Base-by-base conservation (phyloP, 2,329 filamentous ascomycete species). In the Stemphylium beticola region DNA sequence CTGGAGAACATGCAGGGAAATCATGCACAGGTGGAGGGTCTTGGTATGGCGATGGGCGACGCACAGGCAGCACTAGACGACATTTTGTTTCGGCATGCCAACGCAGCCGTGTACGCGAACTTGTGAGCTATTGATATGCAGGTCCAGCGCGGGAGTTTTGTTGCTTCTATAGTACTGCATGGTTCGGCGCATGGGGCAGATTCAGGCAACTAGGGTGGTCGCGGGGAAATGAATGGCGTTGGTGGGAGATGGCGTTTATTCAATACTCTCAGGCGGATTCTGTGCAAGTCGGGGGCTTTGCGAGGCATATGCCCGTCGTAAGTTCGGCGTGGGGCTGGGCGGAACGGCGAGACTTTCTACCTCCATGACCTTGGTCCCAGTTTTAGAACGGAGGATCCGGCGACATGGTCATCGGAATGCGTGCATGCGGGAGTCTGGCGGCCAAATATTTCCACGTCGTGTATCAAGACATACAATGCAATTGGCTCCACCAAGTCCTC, bases 1-100 rank as follows among this genome's bases (percentile, higher is more conserved):
- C 57, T 78, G 4, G 71, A 75, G 46, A 73, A 64, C 31, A 73
- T 78, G 69, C 72, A 74, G 57, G 66, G 65, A 17, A 77, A 77
- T 55, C 66, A 70, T 61, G 64, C 55, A 50, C 74, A 77, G 53
- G 66, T 77, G 10, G 64, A 70, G 9, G 73, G 72, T 41, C 65
- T 76, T 26, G 60, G 67, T n/a, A 65, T 63, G 34, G 72, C 68
- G 14, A 61, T 75, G 52, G 49, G 40, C 36, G 48, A 65, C 15
- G 68, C 74, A 24, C 66, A 67, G 38, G 66, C 62, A 42, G 71
- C 69, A 43, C 57, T 77, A 54, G 73, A 75, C 55, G 68, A 71
- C 20, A 61, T 74, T 39, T 59, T 77, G 12, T 75, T 68, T 62
- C 67, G 55, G 65, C 65, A 71, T 55, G 58, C 63, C 47, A 68